Conservation (phyloP, 2,329 filamentous ascomycete species). For the Fusarium chaquense region DNA sequence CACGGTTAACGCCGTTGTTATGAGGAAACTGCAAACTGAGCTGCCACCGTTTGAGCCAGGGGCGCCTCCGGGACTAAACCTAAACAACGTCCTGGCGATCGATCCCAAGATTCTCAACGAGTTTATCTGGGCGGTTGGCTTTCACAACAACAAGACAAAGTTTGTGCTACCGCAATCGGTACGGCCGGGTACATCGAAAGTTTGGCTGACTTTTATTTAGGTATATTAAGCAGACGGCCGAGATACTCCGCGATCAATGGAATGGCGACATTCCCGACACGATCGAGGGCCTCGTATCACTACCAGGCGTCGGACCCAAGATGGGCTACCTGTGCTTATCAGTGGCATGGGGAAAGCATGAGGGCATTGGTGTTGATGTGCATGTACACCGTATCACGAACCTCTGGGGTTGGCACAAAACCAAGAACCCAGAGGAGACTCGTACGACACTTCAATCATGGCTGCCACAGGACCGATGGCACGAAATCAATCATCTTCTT, state of each 20-base stretch:
- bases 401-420: constrained; percentile 91
- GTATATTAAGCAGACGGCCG: constrained; percentile 78
- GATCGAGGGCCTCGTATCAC: constrained; percentile 77
- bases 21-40: constrained; percentile 81
- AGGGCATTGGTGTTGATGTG: constrained; percentile 91
- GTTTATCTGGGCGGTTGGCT: constrained; percentile 86
- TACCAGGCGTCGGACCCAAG: constrained; percentile 92
- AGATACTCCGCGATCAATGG: constrained; percentile 77
- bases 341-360: constrained; percentile 69
- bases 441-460: constrained; percentile 80
- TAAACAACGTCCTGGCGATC: constrained; percentile 82
- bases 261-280: constrained; percentile 83
- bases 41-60: constrained; percentile 66
- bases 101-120: constrained; percentile 74
- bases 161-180: constrained; percentile 34
- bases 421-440: constrained; percentile 85
- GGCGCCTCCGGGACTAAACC: constrained; percentile 68
- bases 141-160: constrained; percentile 94
- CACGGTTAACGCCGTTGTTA: constrained; percentile 86
- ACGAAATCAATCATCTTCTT: constrained; percentile 90
- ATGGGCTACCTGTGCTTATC: constrained; percentile 93
- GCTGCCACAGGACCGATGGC: constrained; percentile 88
- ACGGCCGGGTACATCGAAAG: neutral
- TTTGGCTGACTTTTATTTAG: constrained; percentile 48
- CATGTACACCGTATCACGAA: constrained; percentile 96